Evolutionary conservation across 2,329 filamentous ascomycete genomes (phyloP).

Genomic region (Cryoendolithus antarcticus): DNA sequence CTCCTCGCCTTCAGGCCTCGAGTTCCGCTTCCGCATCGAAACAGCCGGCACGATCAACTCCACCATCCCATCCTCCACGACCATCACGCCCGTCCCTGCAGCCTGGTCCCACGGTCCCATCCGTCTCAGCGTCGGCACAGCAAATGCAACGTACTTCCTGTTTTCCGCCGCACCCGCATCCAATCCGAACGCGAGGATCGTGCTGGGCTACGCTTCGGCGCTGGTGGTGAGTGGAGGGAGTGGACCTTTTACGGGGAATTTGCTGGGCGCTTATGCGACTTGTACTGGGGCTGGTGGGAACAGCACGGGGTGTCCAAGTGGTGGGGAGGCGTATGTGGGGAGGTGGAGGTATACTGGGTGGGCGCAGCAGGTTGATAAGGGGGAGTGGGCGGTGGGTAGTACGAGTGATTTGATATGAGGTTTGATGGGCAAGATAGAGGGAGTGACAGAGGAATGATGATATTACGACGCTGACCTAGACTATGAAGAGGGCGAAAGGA

Average conservation of each 20-base stretch:
- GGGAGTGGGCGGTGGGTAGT: too few relatives aligned
- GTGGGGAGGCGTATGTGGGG: conserved; percentile 35
- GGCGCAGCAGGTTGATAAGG: conserved; percentile 17
- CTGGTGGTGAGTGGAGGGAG: conserved; percentile 22
- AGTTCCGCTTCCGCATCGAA: too few relatives aligned
- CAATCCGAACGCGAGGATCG: conserved; percentile 4
- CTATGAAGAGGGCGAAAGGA: too few relatives aligned
- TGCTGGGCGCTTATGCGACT: conserved; percentile 42
- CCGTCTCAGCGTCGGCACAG: conserved; percentile 21
- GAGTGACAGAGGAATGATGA: too few relatives aligned
- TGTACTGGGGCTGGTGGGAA: conserved; percentile 28
- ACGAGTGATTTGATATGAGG: too few relatives aligned
- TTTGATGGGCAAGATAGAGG: too few relatives aligned
- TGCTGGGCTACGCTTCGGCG: conserved; percentile 16
- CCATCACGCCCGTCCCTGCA: too few relatives aligned
- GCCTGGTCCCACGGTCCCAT: conserved; percentile 16
- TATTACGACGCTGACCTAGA: too few relatives aligned
- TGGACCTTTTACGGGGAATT: conserved; percentile 25
- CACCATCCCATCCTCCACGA: too few relatives aligned
- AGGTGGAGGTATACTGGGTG: conserved; percentile 36
- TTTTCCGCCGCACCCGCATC: conserved; percentile 17
- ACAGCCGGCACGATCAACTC: too few relatives aligned
- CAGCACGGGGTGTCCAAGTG: conserved; percentile 24
- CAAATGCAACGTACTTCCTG: conserved; percentile 34
- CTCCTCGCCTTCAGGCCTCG: too few relatives aligned